phyloP scores from a whole-genome alignment of 345 rosid genomes.

The Linum trigynum region DNA sequence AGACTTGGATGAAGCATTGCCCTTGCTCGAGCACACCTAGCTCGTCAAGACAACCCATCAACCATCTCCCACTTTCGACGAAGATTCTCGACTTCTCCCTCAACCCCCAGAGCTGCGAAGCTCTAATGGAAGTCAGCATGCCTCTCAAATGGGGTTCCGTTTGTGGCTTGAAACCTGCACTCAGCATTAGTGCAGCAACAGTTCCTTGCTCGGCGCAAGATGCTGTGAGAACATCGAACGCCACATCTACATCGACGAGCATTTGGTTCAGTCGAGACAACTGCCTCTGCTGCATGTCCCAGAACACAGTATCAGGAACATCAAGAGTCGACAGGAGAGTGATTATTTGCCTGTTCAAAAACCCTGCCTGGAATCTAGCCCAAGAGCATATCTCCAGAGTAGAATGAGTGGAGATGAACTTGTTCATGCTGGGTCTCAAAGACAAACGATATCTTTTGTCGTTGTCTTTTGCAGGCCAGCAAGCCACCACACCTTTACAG shows the following conservation, averaged over 20 bases:
- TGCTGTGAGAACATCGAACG: constrained; percentile 71
- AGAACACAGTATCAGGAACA: constrained; percentile 62
- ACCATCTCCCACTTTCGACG: constrained; percentile 75
- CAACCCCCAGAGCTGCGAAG: constrained; percentile 78
- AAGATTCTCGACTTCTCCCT: constrained; percentile 83
- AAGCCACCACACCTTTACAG: constrained; percentile 82
- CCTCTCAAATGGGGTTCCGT: constrained; percentile 76
- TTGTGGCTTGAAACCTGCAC: constrained; percentile 77
- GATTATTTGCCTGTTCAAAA: constrained; percentile 81
- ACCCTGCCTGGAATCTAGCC: constrained; percentile 92
- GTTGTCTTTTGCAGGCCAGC: constrained; percentile 69
- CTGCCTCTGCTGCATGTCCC: constrained; percentile 69
- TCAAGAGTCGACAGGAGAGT: constrained; percentile 53
- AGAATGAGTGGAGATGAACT: constrained; percentile 58
- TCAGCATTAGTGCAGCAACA: constrained; percentile 80
- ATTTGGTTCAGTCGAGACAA: constrained; percentile 49
- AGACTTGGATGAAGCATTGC: constrained; percentile 84
- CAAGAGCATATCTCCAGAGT: constrained; percentile 77
- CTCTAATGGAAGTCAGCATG: constrained; percentile 76
- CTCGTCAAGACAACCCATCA: constrained; percentile 92
- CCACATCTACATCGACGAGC: constrained; percentile 55
- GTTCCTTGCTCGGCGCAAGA: constrained; percentile 73
- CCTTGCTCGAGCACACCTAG: constrained; percentile 72
- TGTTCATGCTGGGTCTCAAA: constrained; percentile 62
- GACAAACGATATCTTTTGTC: constrained; percentile 52